phyloP scores from a whole-genome alignment of 352 stramenopile species.

The Globisporangium parvum region DNA sequence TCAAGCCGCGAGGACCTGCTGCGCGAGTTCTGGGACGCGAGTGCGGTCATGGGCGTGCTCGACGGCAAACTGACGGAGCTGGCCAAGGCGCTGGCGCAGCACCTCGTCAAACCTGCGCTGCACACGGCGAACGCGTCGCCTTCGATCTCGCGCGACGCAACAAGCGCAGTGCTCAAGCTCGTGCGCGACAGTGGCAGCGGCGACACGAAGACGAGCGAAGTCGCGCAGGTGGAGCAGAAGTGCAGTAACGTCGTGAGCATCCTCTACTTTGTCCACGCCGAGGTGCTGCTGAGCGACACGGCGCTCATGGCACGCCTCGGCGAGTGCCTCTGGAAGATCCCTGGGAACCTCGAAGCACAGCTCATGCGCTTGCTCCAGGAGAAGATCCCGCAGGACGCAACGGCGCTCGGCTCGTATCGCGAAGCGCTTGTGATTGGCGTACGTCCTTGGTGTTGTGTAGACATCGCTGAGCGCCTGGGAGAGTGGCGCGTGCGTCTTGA shows the following conservation, averaged over 20 bases:
- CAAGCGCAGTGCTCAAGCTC: conserved; percentile 19
- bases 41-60: conserved; percentile 39
- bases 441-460: neutral
- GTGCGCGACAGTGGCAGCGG: conserved; percentile 3
- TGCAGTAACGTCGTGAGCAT: conserved; percentile 38
- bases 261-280: conserved; percentile 47
- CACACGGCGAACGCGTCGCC: conserved; percentile 14
- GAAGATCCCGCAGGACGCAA: conserved; percentile 59
- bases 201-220: conserved; percentile 14
- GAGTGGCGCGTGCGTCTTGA: neutral
- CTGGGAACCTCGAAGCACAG: conserved; percentile 61
- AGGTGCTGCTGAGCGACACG: conserved; percentile 34
- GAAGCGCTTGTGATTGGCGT: conserved; percentile 36
- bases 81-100: conserved; percentile 35
- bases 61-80: conserved; percentile 42
- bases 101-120: conserved; percentile 54
- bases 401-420: conserved; percentile 40
- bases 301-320: conserved; percentile 48
- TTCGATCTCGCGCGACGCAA: conserved; percentile 21
- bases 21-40: conserved; percentile 50
- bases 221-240: conserved; percentile 25
- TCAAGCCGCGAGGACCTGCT: conserved; percentile 14
- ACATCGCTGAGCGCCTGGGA: neutral
- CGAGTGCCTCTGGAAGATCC: conserved; percentile 65
- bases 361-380: conserved; percentile 57